These are phyloP conservation scores for Talaromyces trachyspermus DNA, from an alignment of 495 filamentous ascomycete species.

Conservation along the genomic window DNA sequence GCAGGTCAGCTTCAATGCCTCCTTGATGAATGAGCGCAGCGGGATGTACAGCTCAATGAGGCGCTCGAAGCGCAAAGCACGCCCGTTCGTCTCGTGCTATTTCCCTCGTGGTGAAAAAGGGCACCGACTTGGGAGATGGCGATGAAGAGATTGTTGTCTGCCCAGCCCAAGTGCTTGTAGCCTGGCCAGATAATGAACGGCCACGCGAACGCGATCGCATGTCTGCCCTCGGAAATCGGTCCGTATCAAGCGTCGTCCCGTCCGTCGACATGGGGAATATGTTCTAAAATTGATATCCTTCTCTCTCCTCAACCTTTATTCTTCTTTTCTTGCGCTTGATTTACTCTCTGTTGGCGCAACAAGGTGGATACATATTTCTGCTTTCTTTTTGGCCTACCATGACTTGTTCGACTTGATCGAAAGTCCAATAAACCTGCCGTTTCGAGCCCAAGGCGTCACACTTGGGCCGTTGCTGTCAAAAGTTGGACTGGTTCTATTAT, in stretches of 20 bases:
- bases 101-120: slow-evolving; percentile 94
- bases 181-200: slow-evolving; percentile 37
- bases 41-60: slow-evolving; percentile 60
- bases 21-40: slow-evolving; percentile 86
- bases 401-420: background rate
- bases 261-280: slow-evolving; percentile 44
- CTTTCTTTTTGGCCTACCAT: slow-evolving; percentile 4
- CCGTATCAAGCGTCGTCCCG: slow-evolving; percentile 39
- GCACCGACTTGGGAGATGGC: slow-evolving; percentile 74
- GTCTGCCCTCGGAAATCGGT: slow-evolving; percentile 32
- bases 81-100: slow-evolving; percentile 81
- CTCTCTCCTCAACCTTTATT: no score
- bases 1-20: slow-evolving; percentile 78
- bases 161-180: slow-evolving; percentile 84
- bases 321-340: slow-evolving; percentile 9
- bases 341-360: slow-evolving; percentile 4
- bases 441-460: slow-evolving; percentile 5
- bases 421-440: background rate
- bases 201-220: slow-evolving; percentile 32
- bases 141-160: slow-evolving; percentile 90
- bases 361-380: slow-evolving; percentile 2
- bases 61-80: slow-evolving; percentile 68
- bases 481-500: no score
- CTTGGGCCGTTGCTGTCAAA: slow-evolving; percentile 1
- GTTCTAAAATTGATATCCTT: slow-evolving; percentile 42